phyloP scores from a whole-genome alignment of 1,284 basidiomycete genomes.

The Salmacisia buchloeana region DNA sequence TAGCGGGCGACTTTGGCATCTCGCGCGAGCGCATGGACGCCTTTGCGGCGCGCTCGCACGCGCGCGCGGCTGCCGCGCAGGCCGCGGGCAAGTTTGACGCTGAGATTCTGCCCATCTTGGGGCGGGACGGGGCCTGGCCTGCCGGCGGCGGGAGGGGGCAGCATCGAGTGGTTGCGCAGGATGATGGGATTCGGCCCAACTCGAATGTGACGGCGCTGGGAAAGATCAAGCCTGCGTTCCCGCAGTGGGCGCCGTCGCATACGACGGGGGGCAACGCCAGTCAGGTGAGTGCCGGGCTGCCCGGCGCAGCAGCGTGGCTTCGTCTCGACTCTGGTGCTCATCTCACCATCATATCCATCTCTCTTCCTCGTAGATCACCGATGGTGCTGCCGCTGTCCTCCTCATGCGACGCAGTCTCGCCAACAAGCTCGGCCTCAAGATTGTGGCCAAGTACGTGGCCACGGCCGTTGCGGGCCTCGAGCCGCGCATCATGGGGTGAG shows the following conservation, averaged over 20 bases:
- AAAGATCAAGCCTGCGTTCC: slow-evolving; percentile 74
- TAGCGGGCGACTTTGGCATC: slow-evolving; percentile 66
- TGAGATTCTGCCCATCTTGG: slow-evolving; percentile 67
- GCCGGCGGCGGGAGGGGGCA: too few species aligned
- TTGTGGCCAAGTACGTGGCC: slow-evolving; percentile 72
- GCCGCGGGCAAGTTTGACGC: slow-evolving; percentile 64
- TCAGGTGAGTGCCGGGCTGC: slow-evolving; percentile 7
- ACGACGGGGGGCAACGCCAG: slow-evolving; percentile 87
- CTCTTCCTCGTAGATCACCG: slow-evolving; percentile 61
- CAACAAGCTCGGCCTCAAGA: slow-evolving; percentile 66
- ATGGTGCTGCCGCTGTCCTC: slow-evolving; percentile 77
- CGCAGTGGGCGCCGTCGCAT: slow-evolving; percentile 71
- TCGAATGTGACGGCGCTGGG: slow-evolving; percentile 66
- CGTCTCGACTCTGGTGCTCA: neutral
- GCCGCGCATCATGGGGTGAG: slow-evolving; percentile 71
- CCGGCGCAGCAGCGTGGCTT: too few species aligned
- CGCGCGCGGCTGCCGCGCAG: slow-evolving; percentile 64
- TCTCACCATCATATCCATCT: neutral
- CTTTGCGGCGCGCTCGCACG: slow-evolving; percentile 74
- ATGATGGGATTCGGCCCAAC: slow-evolving; percentile 75
- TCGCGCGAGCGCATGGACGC: slow-evolving; percentile 77
- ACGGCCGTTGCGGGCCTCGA: slow-evolving; percentile 68
- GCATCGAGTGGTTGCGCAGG: slow-evolving; percentile 62
- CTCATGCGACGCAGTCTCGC: slow-evolving; percentile 82
- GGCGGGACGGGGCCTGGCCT: slow-evolving; percentile 53